Percentiles rank a stretch among this genome's conserved stretches.
These are phyloP conservation scores for Albophoma yamanashiensis DNA, from an alignment of 2,329 filamentous ascomycete genomes.

Conservation along the genomic window DNA sequence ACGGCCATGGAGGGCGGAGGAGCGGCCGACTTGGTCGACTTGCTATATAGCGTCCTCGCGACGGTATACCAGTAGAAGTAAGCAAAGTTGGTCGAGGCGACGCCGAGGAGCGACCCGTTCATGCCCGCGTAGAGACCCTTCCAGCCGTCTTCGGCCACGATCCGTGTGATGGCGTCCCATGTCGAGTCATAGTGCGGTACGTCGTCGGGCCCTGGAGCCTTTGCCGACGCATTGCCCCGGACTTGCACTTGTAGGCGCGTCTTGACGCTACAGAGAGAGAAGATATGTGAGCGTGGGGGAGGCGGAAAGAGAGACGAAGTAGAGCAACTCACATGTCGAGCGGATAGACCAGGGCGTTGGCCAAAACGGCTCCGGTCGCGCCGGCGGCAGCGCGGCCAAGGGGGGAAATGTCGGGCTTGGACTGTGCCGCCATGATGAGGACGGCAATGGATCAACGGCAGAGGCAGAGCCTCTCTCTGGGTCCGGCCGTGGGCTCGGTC, in stretches of 20 bases:
- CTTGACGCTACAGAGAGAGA: conserved; percentile 60
- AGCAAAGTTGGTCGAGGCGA: conserved; percentile 95
- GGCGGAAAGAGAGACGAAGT: not conserved
- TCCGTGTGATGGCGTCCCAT: conserved; percentile 79
- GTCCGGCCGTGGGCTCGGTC: not conserved
- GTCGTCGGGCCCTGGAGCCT: conserved; percentile 22
- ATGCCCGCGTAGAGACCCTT: conserved; percentile 83
- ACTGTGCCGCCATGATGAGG: conserved; percentile 38
- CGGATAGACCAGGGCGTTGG: conserved; percentile 92
- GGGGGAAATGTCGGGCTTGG: conserved; percentile 67
- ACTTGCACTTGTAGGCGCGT: conserved; percentile 93
- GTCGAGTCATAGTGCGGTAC: conserved; percentile 72
- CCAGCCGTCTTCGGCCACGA: conserved; percentile 69
- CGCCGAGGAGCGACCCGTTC: conserved; percentile 73
- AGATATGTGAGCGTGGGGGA: not conserved
- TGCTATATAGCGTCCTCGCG: conserved; percentile 71
- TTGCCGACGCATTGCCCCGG: conserved; percentile 41
- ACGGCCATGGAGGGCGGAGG: conserved; percentile 62
- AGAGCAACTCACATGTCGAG: conserved; percentile 71
- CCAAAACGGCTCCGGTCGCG: conserved; percentile 83
- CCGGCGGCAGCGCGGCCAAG: conserved; percentile 92
- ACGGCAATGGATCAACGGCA: not conserved
- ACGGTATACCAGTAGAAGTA: conserved; percentile 99
- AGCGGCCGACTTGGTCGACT: conserved; percentile 35
- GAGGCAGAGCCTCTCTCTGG: not conserved